Evolutionary conservation across 148 eudicot species (phyloP), one percentile per base, ranked within the genome.

Genomic region (Camellia japonica): DNA sequence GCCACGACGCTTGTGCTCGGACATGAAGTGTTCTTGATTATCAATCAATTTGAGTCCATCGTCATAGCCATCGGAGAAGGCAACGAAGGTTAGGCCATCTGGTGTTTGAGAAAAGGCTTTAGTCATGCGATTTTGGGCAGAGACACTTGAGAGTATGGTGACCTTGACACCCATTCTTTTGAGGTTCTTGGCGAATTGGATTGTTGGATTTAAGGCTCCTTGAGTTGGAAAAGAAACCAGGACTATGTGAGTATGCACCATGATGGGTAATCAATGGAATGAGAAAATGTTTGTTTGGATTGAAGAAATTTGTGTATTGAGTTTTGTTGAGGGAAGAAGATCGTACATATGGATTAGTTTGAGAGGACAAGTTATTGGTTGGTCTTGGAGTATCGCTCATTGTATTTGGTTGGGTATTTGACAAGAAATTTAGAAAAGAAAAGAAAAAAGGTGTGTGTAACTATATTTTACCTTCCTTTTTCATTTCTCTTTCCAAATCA

Each of bases 161-260:
- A 84, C 89, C 5, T 47, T 71, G 2, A 74, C 69, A 9, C 85
- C 79, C 55, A 67, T 58, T 23, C 80, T 79, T 11, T 79, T 70
- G 52, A 89, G 88, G 64, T 44, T 44, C 49, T 87, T 85, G 82
- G 90, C 86, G 12, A 85, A 78, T 74, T 87, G 92, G 58, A 89
- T 79, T 12, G 87, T 71, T 19, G 92, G 90, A 71, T 89, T 89
- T 67, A 87, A 75, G 72, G 85, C 88, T 72, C 92, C 87, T 84
- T 87, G 92, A 6, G 74, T 68, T 7, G 87, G 80, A 46, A 78
- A 72, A 10, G 71, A 66, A 51, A 80, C 14, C 13, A 88, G 19
- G 30, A 87, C 84, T 10, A 64, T 23, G 68, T 55, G 59, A 55
- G 11, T 13, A 13, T 3, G 59, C 59, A 8, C 59, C 59, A 55